phyloP scores from a whole-genome alignment of 2,329 filamentous ascomycete genomes.

The Myriosclerotinia curreyana region DNA sequence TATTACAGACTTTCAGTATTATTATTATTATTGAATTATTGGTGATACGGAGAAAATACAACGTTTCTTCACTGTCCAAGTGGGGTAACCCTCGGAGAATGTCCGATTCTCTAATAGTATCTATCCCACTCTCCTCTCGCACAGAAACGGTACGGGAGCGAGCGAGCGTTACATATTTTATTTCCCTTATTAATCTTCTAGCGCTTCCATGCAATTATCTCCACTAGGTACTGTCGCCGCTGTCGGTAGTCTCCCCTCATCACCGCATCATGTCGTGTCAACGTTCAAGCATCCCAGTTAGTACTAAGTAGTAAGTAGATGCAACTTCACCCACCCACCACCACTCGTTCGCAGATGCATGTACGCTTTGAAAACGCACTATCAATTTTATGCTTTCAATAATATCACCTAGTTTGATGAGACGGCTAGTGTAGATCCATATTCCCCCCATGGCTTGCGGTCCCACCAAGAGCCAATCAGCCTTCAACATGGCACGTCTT shows the following conservation, averaged over 20 bases:
- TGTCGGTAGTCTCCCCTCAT: constrained; percentile 19
- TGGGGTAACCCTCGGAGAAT: constrained; percentile 9
- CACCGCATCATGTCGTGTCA: constrained; percentile 21
- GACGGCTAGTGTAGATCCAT: background rate
- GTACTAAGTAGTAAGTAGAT: too few species aligned
- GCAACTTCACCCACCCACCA: constrained; percentile 4
- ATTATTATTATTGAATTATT: constrained; percentile 1
- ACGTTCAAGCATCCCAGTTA: constrained; percentile 13
- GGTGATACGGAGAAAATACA: background rate
- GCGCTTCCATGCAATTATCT: constrained; percentile 18
- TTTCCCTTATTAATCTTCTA: constrained; percentile 20
- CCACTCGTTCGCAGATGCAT: constrained; percentile 16
- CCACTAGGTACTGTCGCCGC: constrained; percentile 14
- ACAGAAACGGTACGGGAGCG: constrained; percentile 13
- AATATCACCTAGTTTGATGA: background rate
- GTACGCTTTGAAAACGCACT: constrained; percentile 9
- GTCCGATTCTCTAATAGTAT: constrained; percentile 8
- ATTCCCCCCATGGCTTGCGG: background rate
- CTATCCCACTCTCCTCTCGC: constrained; percentile 3
- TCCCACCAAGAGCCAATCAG: constrained; percentile 14
- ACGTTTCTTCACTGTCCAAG: constrained; percentile 8
- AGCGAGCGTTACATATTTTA: background rate
- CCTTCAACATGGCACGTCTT: background rate
- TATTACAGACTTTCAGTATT: too few species aligned
- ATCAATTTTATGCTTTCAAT: constrained; percentile 9